A percentile compares a stretch with the other conserved stretches of the same genome.
Conservation (phyloP, 129 eudicot genomes). For the Kitagawia praeruptora region DNA sequence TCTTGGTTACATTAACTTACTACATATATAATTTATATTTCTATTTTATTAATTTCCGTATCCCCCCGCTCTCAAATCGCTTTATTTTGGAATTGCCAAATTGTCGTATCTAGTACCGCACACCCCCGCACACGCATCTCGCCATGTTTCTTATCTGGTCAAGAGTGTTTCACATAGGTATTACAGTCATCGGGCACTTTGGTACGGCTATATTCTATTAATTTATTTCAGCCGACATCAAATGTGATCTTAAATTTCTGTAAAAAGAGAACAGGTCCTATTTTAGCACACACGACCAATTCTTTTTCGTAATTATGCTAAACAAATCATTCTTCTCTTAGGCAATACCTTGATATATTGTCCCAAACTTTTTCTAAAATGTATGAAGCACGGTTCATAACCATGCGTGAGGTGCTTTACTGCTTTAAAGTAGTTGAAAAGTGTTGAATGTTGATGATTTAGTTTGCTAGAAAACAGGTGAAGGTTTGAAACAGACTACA, state of each 20-base stretch:
- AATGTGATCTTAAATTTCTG: neutral
- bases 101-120: too few relatives aligned
- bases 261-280: neutral
- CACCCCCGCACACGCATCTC: too few relatives aligned
- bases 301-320: neutral
- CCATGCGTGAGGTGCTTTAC: neutral
- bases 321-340: neutral
- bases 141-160: neutral
- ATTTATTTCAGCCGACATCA: neutral
- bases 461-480: neutral
- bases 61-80: too few relatives aligned
- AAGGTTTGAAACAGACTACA: neutral
- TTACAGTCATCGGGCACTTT: neutral
- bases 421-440: neutral
- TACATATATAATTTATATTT: too few relatives aligned
- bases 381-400: neutral
- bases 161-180: neutral
- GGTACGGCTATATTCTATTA: neutral
- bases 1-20: too few relatives aligned
- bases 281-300: neutral
- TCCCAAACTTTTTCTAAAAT: neutral
- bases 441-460: neutral
- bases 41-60: too few relatives aligned
- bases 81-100: too few relatives aligned
- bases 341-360: neutral